These are phyloP conservation scores for Paraphysoderma sedebokerense DNA, from an alignment of 371 early-diverging fungal species.

Conservation along the genomic window DNA sequence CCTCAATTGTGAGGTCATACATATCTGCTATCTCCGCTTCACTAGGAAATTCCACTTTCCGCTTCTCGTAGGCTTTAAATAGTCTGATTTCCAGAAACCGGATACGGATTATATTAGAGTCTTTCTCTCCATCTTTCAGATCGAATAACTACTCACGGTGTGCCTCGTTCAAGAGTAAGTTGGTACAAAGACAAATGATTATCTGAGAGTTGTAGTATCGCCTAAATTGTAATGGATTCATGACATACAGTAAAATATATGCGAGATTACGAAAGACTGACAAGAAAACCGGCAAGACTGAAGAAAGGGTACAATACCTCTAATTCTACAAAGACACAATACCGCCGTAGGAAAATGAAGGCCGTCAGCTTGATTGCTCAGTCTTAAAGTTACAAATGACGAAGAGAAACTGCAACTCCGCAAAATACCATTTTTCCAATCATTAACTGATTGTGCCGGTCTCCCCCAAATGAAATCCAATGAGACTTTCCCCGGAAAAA, in stretches of 20 bases:
- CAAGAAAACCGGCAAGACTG: not conserved
- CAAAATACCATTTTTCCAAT: slow-evolving; percentile 47
- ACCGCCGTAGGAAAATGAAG: too few species aligned
- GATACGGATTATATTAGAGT: too few species aligned
- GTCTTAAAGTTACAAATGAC: not conserved
- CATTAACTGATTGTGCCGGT: slow-evolving; percentile 39
- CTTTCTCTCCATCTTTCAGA: not conserved
- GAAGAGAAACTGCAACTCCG: slow-evolving; percentile 2
- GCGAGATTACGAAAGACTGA: not conserved
- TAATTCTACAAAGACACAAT: not conserved
- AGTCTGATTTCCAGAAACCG: too few species aligned
- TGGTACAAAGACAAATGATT: slow-evolving; percentile 66
- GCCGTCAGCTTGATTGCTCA: too few species aligned
- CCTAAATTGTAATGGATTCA: too few species aligned
- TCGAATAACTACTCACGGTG: slow-evolving; percentile 25
- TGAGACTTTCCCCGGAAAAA: slow-evolving; percentile 48
- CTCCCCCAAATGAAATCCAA: slow-evolving; percentile 77
- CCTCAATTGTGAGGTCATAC: slow-evolving; percentile 47
- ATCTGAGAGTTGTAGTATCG: slow-evolving; percentile 31
- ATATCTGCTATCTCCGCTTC: slow-evolving; percentile 44
- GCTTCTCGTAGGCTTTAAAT: slow-evolving; percentile 25
- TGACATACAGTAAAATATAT: too few species aligned
- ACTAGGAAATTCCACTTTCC: slow-evolving; percentile 21
- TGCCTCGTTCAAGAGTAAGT: slow-evolving; percentile 66
- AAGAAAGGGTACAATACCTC: not conserved